Percentiles rank a stretch among this genome's conserved stretches.
phyloP scores from a whole-genome alignment of 768 basidiomycete genomes.

The Suillus americanus region DNA sequence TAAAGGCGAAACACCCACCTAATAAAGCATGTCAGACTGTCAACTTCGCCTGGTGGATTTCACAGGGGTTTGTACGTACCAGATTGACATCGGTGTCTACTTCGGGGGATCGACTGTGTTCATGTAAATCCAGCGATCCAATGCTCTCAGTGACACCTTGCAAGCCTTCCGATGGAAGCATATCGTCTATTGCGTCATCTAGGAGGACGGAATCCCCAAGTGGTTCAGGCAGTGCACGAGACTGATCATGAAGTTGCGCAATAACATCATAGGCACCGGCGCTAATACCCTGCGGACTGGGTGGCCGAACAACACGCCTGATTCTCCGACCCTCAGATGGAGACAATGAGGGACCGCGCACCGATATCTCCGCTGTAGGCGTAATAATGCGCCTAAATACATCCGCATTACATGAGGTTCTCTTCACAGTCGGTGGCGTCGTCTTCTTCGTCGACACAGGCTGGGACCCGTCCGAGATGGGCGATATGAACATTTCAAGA shows the following conservation, averaged over 20 bases:
- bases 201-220: neutral
- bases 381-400: slow-evolving; percentile 1
- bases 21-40: neutral
- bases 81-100: neutral
- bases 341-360: neutral
- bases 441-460: neutral
- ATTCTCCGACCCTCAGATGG: slow-evolving; percentile 1
- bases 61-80: neutral
- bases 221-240: neutral
- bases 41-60: neutral
- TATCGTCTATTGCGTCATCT: neutral
- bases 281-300: neutral
- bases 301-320: neutral
- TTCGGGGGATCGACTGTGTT: neutral
- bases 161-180: neutral
- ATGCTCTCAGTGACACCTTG: slow-evolving; percentile 1
- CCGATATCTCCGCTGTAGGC: neutral
- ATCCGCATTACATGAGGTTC: neutral
- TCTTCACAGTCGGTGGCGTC: neutral
- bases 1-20: neutral
- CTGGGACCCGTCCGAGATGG: neutral
- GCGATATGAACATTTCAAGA: slow-evolving; percentile 2
- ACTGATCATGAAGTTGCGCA: neutral
- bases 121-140: neutral
- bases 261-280: neutral